Percentiles rank a stretch among this genome's conserved stretches.
phyloP scores from a whole-genome alignment of 2,329 filamentous ascomycete genomes.

The Tolypocladium pustulatum region DNA sequence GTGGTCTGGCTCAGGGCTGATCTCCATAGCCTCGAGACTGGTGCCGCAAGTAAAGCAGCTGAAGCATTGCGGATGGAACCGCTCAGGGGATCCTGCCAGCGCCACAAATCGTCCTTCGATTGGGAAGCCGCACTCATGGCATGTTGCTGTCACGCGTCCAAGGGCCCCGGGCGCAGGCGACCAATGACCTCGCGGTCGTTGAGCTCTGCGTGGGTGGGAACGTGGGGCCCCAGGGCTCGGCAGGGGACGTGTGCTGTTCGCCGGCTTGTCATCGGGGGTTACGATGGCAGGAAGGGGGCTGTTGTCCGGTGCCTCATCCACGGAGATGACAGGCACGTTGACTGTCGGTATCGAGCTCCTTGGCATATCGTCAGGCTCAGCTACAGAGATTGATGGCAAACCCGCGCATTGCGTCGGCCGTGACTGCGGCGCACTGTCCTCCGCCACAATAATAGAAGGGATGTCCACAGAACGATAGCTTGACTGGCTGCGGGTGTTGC shows the following conservation, averaged over 20 bases:
- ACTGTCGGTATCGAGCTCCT: conserved; percentile 20
- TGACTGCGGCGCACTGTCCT: conserved; percentile 27
- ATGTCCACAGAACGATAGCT: conserved; percentile 28
- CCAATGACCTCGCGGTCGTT: conserved; percentile 44
- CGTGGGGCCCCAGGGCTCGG: conserved; percentile 32
- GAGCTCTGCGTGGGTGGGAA: conserved; percentile 22
- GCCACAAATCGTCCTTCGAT: conserved; percentile 89
- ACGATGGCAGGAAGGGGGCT: conserved; percentile 33
- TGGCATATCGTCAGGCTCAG: conserved; percentile 12
- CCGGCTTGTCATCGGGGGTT: conserved; percentile 29
- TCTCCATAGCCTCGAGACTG: conserved; percentile 85
- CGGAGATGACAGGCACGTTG: conserved; percentile 41
- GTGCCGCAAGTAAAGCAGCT: conserved; percentile 80
- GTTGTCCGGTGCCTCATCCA: conserved; percentile 22
- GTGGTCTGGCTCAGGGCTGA: conserved; percentile 79
- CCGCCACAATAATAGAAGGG: conserved; percentile 45
- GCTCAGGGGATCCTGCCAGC: conserved; percentile 58
- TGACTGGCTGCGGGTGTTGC: conserved; percentile 5
- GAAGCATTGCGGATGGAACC: conserved; percentile 93
- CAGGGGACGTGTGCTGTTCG: conserved; percentile 21
- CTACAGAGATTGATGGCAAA: conserved; percentile 27
- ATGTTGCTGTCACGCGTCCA: conserved; percentile 56
- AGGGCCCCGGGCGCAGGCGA: conserved; percentile 38
- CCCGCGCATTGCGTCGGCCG: conserved; percentile 15
- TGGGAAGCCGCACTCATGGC: conserved; percentile 71